phyloP scores from a whole-genome alignment of 306 rosid species.

The Neltuma alba region DNA sequence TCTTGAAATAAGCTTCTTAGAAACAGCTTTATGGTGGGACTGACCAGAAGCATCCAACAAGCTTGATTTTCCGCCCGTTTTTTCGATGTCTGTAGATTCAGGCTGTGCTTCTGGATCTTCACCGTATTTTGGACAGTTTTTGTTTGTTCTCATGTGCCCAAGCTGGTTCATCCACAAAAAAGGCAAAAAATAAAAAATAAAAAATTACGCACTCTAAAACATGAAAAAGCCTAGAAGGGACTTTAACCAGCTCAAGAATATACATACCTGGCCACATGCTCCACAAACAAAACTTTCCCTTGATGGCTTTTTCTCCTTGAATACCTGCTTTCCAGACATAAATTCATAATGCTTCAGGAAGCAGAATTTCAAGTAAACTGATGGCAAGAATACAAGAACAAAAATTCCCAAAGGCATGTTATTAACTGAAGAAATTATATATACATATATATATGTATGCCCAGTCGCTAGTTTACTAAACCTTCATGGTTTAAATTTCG shows the following conservation, averaged over 20 bases:
- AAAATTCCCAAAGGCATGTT: conserved; percentile 28
- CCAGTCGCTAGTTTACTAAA: not conserved
- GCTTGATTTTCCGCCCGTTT: conserved; percentile 60
- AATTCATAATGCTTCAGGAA: conserved; percentile 29
- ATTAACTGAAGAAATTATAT: not conserved
- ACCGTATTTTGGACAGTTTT: conserved; percentile 95
- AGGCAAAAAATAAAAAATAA: too few relatives aligned
- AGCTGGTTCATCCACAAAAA: conserved; percentile 54
- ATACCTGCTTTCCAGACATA: conserved; percentile 57
- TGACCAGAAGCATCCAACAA: conserved; percentile 61
- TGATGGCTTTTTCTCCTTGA: conserved; percentile 91
- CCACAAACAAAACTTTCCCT: conserved; percentile 93
- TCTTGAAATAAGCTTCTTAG: conserved; percentile 70
- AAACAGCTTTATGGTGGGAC: conserved; percentile 59
- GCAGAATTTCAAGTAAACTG: conserved; percentile 24
- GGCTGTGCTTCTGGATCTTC: conserved; percentile 71
- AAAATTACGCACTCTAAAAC: conserved; percentile 33
- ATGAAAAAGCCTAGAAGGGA: not conserved
- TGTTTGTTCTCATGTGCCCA: conserved; percentile 99
- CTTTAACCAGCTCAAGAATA: conserved; percentile 21
- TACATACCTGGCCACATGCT: conserved; percentile 91
- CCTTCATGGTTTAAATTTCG: not conserved
- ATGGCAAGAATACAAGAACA: not conserved
- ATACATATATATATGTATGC: not conserved
- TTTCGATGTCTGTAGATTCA: conserved; percentile 72